A percentile compares a stretch with the other conserved stretches of the same genome.
Evolutionary conservation across 2,329 filamentous ascomycete species (phyloP).

Genomic region (Chaetoscypha palmicola): DNA sequence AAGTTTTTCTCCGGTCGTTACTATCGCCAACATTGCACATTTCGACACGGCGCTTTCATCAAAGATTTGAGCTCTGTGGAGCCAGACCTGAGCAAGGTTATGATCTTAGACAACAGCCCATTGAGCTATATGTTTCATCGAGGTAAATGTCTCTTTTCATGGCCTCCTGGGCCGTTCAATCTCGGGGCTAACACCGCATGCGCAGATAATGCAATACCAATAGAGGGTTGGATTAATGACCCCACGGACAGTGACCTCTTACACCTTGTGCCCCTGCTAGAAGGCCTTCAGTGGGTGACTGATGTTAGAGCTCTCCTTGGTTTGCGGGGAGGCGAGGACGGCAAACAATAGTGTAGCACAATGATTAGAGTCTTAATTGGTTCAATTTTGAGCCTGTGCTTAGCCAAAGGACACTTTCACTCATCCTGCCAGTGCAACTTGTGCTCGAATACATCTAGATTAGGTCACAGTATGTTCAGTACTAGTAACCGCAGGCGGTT

Average conservation of each 20-base stretch:
- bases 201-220: slow-evolving; percentile 96
- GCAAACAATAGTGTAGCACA: slow-evolving; percentile 37
- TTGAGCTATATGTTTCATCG: slow-evolving; percentile 98
- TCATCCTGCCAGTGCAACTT: too few species aligned
- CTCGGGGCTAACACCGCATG: too few species aligned
- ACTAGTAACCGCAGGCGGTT: too few species aligned
- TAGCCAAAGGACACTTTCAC: too few species aligned
- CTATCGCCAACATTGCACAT: slow-evolving; percentile 96
- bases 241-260: slow-evolving; percentile 93
- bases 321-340: slow-evolving; percentile 77
- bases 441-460: too few species aligned
- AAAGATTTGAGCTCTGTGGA: slow-evolving; percentile 96
- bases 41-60: slow-evolving; percentile 92
- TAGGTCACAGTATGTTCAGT: too few species aligned
- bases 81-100: slow-evolving; percentile 93
- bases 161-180: slow-evolving; percentile 5
- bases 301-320: slow-evolving; percentile 89
- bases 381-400: background rate
- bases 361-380: slow-evolving; percentile 4
- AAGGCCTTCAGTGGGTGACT: slow-evolving; percentile 92
- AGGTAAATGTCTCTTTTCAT: slow-evolving; percentile 51
- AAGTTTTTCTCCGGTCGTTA: slow-evolving; percentile 93
- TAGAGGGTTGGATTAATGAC: slow-evolving; percentile 98
- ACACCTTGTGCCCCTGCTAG: slow-evolving; percentile 84
- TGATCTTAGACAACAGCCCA: slow-evolving; percentile 98